These are phyloP conservation scores for Pichia heedii DNA, from an alignment of 805 yeast species.

Conservation along the genomic window DNA sequence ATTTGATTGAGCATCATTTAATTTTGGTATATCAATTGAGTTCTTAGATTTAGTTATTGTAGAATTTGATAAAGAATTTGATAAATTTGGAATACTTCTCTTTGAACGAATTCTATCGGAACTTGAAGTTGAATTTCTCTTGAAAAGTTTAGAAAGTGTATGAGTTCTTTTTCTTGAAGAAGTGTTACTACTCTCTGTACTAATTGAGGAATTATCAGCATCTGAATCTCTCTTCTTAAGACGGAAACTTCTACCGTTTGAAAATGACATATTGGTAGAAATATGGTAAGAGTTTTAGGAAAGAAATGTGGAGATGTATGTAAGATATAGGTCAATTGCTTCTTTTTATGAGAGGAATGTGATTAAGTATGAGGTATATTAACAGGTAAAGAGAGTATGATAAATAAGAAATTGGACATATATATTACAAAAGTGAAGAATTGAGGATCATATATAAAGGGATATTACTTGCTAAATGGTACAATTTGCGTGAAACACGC, in stretches of 20 bases:
- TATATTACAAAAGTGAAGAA: no score
- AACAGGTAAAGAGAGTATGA: no score
- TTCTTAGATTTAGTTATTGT: not conserved
- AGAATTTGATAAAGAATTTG: not conserved
- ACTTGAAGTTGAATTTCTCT: conserved; percentile 1
- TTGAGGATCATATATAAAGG: no score
- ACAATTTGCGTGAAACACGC: no score
- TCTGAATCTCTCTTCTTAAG: conserved; percentile 3
- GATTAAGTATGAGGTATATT: no score
- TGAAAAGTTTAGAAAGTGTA: conserved; percentile 3
- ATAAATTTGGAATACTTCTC: not conserved
- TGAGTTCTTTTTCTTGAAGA: conserved; percentile 1
- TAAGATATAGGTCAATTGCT: no score
- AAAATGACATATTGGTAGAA: not conserved
- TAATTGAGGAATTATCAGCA: not conserved
- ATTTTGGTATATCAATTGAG: not conserved
- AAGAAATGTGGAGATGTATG: no score
- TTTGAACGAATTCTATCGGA: not conserved
- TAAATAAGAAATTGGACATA: no score
- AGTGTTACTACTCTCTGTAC: not conserved
- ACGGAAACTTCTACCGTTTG: conserved; percentile 1
- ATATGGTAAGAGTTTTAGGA: no score
- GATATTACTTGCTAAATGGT: no score
- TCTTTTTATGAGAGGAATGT: no score
- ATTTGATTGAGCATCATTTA: not conserved